Percentiles rank a stretch among this genome's conserved stretches.
Evolutionary conservation across 768 basidiomycete species (phyloP).

Genomic region (Rhodosporidiobolus odoratus): DNA sequence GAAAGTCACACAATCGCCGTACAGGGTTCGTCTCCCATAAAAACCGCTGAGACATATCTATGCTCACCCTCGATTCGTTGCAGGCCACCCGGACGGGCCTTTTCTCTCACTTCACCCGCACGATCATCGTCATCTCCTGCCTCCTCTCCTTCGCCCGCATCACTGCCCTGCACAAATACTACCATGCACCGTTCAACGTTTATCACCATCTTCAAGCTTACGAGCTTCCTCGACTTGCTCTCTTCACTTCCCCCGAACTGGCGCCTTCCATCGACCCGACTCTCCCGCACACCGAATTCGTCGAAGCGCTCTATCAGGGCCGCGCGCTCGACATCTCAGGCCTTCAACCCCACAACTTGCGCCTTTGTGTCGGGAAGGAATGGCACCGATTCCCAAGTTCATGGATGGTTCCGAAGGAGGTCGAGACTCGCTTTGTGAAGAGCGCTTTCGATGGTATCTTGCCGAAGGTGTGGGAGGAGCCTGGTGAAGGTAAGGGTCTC

Average conservation of each 20-base stretch:
- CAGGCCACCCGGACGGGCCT: slow-evolving; percentile 71
- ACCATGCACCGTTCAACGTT: slow-evolving; percentile 77
- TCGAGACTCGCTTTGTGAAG: slow-evolving; percentile 82
- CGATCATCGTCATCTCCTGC: slow-evolving; percentile 60
- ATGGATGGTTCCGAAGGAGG: slow-evolving; percentile 75
- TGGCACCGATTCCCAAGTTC: slow-evolving; percentile 93
- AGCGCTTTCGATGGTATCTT: slow-evolving; percentile 85
- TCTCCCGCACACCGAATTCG: slow-evolving; percentile 39
- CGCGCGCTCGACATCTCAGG: slow-evolving; percentile 61
- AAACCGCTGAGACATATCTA: slow-evolving; percentile 71
- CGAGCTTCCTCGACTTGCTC: slow-evolving; percentile 68
- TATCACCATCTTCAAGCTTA: slow-evolving; percentile 64
- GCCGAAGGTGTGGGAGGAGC: slow-evolving; percentile 69
- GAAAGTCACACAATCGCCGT: slow-evolving; percentile 71
- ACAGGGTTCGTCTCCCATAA: slow-evolving; percentile 58
- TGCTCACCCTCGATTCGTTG: slow-evolving; percentile 70
- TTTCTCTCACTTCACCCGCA: slow-evolving; percentile 70
- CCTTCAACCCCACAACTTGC: slow-evolving; percentile 64
- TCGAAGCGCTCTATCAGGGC: slow-evolving; percentile 46
- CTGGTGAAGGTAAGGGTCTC: slow-evolving; percentile 44
- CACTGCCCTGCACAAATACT: slow-evolving; percentile 77
- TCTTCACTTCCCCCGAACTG: slow-evolving; percentile 48
- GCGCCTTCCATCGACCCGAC: slow-evolving; percentile 56
- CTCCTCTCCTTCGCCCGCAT: slow-evolving; percentile 73
- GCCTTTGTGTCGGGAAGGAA: slow-evolving; percentile 83